Evolutionary conservation across 2,329 filamentous ascomycete species (phyloP).

Genomic region (Colletotrichum sp.): DNA sequence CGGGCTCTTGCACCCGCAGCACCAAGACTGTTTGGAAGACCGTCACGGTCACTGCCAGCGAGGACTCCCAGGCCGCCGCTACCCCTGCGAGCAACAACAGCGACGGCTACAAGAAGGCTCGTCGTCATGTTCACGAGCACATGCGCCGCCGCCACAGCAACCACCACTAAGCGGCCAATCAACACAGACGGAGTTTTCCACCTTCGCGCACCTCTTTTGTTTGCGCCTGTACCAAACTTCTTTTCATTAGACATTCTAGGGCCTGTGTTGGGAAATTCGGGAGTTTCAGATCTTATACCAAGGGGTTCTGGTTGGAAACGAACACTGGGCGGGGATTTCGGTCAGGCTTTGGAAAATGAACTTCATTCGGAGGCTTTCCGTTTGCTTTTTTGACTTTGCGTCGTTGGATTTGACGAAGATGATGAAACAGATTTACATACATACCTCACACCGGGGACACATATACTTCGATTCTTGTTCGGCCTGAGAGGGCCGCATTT

Average conservation of each 20-base stretch:
- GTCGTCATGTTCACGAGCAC: constrained; percentile 44
- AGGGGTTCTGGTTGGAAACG: neutral
- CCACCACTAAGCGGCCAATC: constrained; percentile 27
- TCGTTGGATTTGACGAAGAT: constrained; percentile 14
- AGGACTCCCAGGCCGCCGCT: constrained; percentile 38
- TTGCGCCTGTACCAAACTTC: constrained; percentile 13
- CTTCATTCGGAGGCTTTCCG: neutral
- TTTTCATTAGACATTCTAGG: constrained; percentile 23
- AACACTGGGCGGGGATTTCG: neutral
- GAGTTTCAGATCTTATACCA: constrained; percentile 12
- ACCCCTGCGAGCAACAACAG: neutral
- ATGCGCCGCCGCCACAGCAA: constrained; percentile 35
- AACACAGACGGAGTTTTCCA: neutral
- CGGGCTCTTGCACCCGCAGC: constrained; percentile 30
- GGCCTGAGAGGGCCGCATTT: neutral
- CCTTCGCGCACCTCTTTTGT: neutral
- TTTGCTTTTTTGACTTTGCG: neutral
- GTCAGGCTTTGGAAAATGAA: neutral
- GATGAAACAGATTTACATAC: constrained; percentile 15
- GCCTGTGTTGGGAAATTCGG: neutral
- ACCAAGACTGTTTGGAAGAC: constrained; percentile 49
- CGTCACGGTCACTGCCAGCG: constrained; percentile 51
- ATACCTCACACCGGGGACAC: neutral
- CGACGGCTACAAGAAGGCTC: constrained; percentile 28
- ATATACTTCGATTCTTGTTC: constrained; percentile 16